phyloP scores from a whole-genome alignment of 2,329 filamentous ascomycete species.

The Claviceps cyperi region DNA sequence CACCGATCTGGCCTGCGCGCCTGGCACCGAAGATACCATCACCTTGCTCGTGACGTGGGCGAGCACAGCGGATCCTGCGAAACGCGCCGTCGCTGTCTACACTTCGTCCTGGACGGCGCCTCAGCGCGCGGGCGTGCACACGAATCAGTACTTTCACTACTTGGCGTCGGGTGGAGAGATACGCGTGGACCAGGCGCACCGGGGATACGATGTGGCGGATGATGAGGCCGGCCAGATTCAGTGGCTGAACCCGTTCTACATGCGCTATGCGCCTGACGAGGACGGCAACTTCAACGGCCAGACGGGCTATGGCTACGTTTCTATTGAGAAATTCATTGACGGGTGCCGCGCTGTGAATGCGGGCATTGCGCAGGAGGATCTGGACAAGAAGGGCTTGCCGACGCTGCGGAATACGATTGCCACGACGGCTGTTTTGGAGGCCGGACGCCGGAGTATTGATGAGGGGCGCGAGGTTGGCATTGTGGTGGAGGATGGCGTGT shows the following conservation, averaged over 20 bases:
- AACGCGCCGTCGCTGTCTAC: constrained; percentile 75
- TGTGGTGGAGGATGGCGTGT: constrained; percentile 46
- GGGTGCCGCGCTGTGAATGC: constrained; percentile 67
- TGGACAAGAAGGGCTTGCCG: constrained; percentile 69
- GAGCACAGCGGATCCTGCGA: constrained; percentile 51
- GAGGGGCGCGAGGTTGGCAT: constrained; percentile 69
- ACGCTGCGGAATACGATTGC: constrained; percentile 82
- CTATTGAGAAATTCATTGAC: constrained; percentile 92
- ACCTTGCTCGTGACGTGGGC: constrained; percentile 81
- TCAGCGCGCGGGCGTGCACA: constrained; percentile 85
- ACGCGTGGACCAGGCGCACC: constrained; percentile 81
- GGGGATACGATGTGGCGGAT: constrained; percentile 87
- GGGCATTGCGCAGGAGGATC: constrained; percentile 56
- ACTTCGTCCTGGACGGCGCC: constrained; percentile 92
- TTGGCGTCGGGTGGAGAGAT: constrained; percentile 75
- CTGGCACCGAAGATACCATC: constrained; percentile 83
- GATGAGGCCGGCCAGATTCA: constrained; percentile 55
- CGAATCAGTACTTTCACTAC: constrained; percentile 95
- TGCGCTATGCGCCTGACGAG: constrained; percentile 88
- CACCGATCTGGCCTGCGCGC: constrained; percentile 60
- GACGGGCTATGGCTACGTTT: constrained; percentile 84
- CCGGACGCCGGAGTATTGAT: constrained; percentile 71
- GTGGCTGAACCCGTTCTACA: constrained; percentile 93
- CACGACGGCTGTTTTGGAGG: constrained; percentile 83
- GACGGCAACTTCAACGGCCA: constrained; percentile 90